Base-by-base conservation (phyloP, 2,329 filamentous ascomycete species). In the Xylariomycetidae sp. region DNA sequence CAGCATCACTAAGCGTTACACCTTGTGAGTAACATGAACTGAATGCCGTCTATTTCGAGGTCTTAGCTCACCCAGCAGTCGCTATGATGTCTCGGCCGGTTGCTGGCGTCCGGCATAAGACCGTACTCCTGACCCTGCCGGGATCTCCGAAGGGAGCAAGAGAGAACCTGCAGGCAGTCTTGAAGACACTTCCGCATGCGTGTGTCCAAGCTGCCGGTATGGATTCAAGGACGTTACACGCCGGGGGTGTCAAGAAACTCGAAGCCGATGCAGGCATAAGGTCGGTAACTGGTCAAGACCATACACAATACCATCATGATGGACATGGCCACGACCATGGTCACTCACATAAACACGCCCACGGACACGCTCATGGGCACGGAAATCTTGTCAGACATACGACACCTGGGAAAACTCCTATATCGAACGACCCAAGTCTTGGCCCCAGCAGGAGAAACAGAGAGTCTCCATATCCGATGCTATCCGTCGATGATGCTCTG, bases 81-180 rank as follows among this genome's bases (percentile, higher is more conserved):
- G 92, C 92, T 27, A 82, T 95, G 67, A 98, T 98, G 92, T 86
- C 92, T 32, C 78, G 92, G 28, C 92, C 92, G 4, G 85, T 94
- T 10, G 92, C 92, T 15, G 92, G 92, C 3, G 80, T 94, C 3
- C 74, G 92, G 19, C 82, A 90, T 42, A 80, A 79, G 40, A 82
- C 87, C 1, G 62, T 98, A 33, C 84, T 98, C 16, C 64, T 96
- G 41, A 98, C 92, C 0, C 67, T 98, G 4, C 92, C 92, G 0
- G 92, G 92, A 2, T 97, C 90, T 0, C 92, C 92, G 0, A 97
- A 97, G 58, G 92, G 89, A 2, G 92, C 92, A 7, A 86, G 80
- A 52, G 92, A 98, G 65, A 98, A 97, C 53, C 73, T 98, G 0
- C 80, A 92, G 53, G 82, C 89, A 2, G 71, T 98, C 6, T 67